Conservation (phyloP, 805 yeast genomes). For the Wickerhamiella azyma region DNA sequence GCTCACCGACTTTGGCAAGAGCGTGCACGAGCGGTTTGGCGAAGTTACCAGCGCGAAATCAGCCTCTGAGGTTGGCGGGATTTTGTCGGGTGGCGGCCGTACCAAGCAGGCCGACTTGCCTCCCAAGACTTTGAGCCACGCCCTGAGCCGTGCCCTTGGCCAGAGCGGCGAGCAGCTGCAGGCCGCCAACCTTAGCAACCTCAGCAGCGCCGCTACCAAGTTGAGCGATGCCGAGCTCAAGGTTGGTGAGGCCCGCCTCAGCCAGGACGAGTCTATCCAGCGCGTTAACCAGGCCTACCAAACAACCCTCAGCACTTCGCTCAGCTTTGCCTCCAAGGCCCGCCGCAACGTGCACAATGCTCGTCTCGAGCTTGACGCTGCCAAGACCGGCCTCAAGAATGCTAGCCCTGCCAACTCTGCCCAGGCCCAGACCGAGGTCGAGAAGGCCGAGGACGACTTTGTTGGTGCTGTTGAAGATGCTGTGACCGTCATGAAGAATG, state of each 20-base stretch:
- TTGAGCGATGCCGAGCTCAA: constrained; percentile 58
- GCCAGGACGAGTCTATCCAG: constrained; percentile 63
- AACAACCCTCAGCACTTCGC: constrained; percentile 45
- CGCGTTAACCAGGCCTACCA: constrained; percentile 57
- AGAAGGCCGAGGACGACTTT: constrained; percentile 72
- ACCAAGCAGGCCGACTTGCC: constrained; percentile 35
- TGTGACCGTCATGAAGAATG: constrained; percentile 67
- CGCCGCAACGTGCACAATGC: constrained; percentile 66
- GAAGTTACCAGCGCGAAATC: constrained; percentile 59
- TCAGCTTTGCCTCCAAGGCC: constrained; percentile 50
- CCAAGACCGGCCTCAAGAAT: constrained; percentile 37
- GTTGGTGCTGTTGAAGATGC: constrained; percentile 86
- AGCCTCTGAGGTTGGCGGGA: constrained; percentile 73
- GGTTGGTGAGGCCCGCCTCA: constrained; percentile 69
- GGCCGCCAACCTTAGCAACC: constrained; percentile 34
- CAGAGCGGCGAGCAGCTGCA: constrained; percentile 24
- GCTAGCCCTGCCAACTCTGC: constrained; percentile 57
- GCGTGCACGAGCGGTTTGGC: constrained; percentile 47
- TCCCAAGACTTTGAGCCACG: constrained; percentile 76
- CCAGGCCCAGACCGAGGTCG: constrained; percentile 60
- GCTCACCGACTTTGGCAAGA: constrained; percentile 57
- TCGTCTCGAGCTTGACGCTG: constrained; percentile 66
- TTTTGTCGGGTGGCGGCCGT: constrained; percentile 30
- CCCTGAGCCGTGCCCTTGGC: constrained; percentile 53
- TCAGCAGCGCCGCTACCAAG: constrained; percentile 49